Conservation (phyloP, 306 rosid genomes). For the Medicago lupulina region DNA sequence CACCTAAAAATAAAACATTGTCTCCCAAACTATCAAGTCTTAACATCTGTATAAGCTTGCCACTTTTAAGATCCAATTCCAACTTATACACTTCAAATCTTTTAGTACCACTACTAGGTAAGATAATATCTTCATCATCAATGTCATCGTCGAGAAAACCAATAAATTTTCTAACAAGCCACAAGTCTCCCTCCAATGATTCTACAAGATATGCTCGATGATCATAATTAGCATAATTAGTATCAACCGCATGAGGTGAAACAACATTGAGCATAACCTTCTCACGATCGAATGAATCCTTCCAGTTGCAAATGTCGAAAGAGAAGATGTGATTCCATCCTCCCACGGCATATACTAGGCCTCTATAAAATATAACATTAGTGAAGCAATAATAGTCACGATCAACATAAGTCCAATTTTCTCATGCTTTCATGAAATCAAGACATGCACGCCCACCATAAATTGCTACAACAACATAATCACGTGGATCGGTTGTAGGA, state of each 20-base stretch:
- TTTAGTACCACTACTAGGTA: background rate
- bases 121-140: background rate
- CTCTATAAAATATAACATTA: background rate
- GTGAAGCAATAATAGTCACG: background rate
- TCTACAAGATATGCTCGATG: background rate
- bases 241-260: background rate
- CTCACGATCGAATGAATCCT: background rate
- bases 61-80: background rate
- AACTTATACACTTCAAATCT: background rate
- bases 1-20: background rate
- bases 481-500: background rate
- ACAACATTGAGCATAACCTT: background rate
- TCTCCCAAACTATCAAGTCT: background rate
- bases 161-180: background rate
- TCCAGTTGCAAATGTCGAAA: background rate
- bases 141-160: background rate
- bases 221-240: too few species aligned
- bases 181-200: conserved; percentile 8
- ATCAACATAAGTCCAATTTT: background rate
- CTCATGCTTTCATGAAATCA: background rate
- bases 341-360: background rate
- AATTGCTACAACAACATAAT: background rate
- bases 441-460: background rate
- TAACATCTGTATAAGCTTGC: background rate
- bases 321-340: background rate